Percentiles rank a stretch among this genome's conserved stretches.
Conservation (phyloP, 116 monocot genomes). For the Iris pallida region DNA sequence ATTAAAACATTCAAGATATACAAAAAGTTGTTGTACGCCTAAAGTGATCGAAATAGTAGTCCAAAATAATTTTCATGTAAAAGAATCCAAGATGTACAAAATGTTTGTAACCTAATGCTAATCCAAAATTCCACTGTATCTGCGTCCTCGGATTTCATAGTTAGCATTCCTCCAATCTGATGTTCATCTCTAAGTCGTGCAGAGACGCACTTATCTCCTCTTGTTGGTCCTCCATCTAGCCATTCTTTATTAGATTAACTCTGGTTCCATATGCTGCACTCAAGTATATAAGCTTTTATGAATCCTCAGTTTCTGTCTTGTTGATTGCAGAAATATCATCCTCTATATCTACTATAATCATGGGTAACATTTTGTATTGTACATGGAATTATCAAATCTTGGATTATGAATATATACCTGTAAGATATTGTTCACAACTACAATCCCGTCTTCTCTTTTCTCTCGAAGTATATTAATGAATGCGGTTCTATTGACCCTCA, state of each 20-base stretch:
- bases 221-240: slow-evolving; percentile 14
- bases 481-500: slow-evolving; percentile 29
- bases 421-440: slow-evolving; percentile 43
- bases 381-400: neutral
- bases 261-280: slow-evolving; percentile 22
- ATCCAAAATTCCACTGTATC: too few species aligned
- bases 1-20: too few species aligned
- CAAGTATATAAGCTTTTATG: slow-evolving; percentile 18
- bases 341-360: slow-evolving; percentile 1
- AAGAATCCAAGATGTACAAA: too few species aligned
- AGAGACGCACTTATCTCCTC: slow-evolving; percentile 1
- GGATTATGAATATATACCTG: slow-evolving; percentile 24
- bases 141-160: too few species aligned
- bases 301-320: slow-evolving; percentile 51
- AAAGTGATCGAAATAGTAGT: too few species aligned
- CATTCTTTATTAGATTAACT: slow-evolving; percentile 11
- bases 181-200: neutral
- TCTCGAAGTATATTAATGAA: slow-evolving; percentile 34
- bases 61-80: too few species aligned
- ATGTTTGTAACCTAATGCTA: too few species aligned
- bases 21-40: too few species aligned
- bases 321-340: slow-evolving; percentile 10
- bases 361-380: neutral
- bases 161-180: too few species aligned
- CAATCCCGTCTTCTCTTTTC: slow-evolving; percentile 36